Conservation (phyloP, 2,329 filamentous ascomycete genomes). For the Incumbomyces lentus region DNA sequence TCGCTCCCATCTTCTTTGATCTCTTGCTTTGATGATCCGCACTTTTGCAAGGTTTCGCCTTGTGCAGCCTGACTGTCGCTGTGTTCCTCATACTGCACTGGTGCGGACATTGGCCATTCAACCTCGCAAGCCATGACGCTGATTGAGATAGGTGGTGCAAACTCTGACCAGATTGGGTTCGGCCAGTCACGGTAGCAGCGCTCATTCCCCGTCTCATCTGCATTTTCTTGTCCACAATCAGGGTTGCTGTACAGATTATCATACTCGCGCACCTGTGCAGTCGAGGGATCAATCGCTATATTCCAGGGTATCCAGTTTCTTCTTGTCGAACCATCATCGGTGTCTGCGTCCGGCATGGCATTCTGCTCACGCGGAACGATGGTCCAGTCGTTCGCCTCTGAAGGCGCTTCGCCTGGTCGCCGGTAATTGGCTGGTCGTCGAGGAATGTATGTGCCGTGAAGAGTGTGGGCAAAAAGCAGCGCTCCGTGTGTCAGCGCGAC, state of each 20-base stretch:
- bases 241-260: slow-evolving; percentile 12
- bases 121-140: slow-evolving; percentile 32
- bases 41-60: not conserved
- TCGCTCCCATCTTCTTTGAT: no score
- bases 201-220: not conserved
- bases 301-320: slow-evolving; percentile 22
- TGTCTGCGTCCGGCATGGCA: slow-evolving; percentile 12
- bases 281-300: slow-evolving; percentile 26
- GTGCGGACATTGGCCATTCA: slow-evolving; percentile 25
- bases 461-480: slow-evolving; percentile 34
- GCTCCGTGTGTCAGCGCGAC: slow-evolving; percentile 36
- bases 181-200: slow-evolving; percentile 12
- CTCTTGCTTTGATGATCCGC: no score
- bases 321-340: not conserved
- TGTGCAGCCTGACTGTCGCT: not conserved
- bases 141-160: slow-evolving; percentile 28
- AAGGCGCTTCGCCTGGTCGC: slow-evolving; percentile 20
- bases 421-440: slow-evolving; percentile 21
- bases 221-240: not conserved
- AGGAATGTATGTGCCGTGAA: slow-evolving; percentile 24
- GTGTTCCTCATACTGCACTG: slow-evolving; percentile 1
- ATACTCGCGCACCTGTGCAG: slow-evolving; percentile 25
- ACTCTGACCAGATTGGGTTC: slow-evolving; percentile 24
- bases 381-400: slow-evolving; percentile 27
- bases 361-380: slow-evolving; percentile 26